Percentiles rank a stretch among this genome's conserved stretches.
Conservation (phyloP, 225 moss, liverwort and hornwort species). For the Physcomitrium patens region DNA sequence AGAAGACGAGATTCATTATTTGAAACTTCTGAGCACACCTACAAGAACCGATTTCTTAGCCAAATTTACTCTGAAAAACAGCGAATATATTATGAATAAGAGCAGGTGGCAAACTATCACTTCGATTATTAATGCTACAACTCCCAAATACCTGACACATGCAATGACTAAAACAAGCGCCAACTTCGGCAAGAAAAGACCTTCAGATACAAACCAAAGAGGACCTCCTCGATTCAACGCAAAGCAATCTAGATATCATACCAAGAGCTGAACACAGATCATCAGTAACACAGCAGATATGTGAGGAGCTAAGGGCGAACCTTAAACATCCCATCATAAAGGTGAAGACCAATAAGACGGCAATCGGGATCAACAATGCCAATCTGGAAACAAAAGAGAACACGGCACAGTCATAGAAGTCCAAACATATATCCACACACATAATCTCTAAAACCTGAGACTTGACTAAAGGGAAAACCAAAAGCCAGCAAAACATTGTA, state of each 20-base stretch:
- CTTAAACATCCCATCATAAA: constrained; percentile 95
- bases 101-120: background rate
- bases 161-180: constrained; percentile 12
- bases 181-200: background rate
- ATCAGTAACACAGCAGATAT: constrained; percentile 6
- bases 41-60: background rate
- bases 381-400: constrained; percentile 56
- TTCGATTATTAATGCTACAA: background rate
- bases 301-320: constrained; percentile 45
- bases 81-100: constrained; percentile 12
- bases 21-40: background rate
- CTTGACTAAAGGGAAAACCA: background rate
- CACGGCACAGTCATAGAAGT: constrained; percentile 3
- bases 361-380: constrained; percentile 99
- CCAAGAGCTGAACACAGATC: background rate
- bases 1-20: background rate
- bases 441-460: constrained; percentile 11
- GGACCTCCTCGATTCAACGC: background rate
- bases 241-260: constrained; percentile 4
- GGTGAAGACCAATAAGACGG: constrained; percentile 96
- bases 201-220: background rate
- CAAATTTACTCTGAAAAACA: background rate
- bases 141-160: background rate
- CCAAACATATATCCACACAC: background rate
- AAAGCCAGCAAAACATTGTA: constrained; percentile 15